These are phyloP conservation scores for Gillenia trifoliata DNA, from an alignment of 306 rosid species.

Conservation along the genomic window DNA sequence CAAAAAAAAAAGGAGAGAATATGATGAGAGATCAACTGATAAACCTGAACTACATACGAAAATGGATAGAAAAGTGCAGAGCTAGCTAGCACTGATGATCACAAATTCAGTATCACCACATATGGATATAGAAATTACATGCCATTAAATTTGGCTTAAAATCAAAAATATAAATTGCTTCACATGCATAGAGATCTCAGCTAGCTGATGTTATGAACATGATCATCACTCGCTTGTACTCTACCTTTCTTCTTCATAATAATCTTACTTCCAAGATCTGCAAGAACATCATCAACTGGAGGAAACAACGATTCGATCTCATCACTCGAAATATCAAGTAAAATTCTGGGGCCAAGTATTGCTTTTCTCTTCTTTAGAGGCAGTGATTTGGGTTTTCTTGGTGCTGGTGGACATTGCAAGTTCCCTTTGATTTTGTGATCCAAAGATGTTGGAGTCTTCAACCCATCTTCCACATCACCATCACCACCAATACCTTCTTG, in stretches of 20 bases:
- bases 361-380: constrained; percentile 39
- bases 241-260: constrained; percentile 36
- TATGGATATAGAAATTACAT: background rate
- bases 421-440: constrained; percentile 37
- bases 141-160: background rate
- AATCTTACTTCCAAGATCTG: constrained; percentile 37
- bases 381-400: constrained; percentile 52
- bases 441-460: constrained; percentile 61
- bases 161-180: background rate
- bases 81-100: background rate
- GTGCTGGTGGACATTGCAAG: constrained; percentile 62
- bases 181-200: background rate
- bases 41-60: background rate
- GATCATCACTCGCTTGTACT: constrained; percentile 2
- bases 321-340: constrained; percentile 27
- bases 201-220: background rate
- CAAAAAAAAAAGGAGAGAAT: background rate
- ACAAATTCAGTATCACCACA: background rate
- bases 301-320: constrained; percentile 53
- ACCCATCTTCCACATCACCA: constrained; percentile 32
- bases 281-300: constrained; percentile 9
- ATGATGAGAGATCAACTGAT: background rate
- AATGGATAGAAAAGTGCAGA: background rate
- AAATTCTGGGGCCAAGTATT: background rate
- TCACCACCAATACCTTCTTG: background rate